Percentiles rank a stretch among this genome's conserved stretches.
Evolutionary conservation across 495 filamentous ascomycete genomes (phyloP).

Genomic region (Penicillium nucicola): DNA sequence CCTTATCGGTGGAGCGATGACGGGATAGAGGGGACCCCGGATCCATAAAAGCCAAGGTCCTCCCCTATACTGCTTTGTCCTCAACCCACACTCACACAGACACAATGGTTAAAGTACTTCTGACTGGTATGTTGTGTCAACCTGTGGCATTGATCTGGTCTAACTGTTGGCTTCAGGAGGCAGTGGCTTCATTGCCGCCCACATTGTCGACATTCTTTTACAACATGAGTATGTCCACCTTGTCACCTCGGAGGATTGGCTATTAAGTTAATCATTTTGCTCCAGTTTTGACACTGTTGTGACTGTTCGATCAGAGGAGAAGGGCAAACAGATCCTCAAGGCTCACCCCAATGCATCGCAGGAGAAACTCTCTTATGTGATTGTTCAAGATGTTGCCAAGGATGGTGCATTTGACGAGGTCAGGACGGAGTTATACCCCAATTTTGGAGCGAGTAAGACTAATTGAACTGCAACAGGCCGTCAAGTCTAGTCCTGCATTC

Average conservation of each 20-base stretch:
- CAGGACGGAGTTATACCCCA: neutral
- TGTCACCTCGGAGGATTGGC: neutral
- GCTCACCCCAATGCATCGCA: slow-evolving; percentile 58
- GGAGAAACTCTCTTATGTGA: slow-evolving; percentile 67
- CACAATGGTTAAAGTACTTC: slow-evolving; percentile 41
- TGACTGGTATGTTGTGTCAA: slow-evolving; percentile 31
- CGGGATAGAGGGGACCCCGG: slow-evolving; percentile 22
- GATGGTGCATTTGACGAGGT: slow-evolving; percentile 75
- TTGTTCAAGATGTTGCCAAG: slow-evolving; percentile 80
- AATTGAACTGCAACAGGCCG: slow-evolving; percentile 36
- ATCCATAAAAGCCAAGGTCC: slow-evolving; percentile 18
- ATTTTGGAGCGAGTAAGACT: neutral
- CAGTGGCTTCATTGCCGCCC: slow-evolving; percentile 73
- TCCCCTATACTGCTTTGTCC: neutral
- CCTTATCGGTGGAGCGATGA: slow-evolving; percentile 21
- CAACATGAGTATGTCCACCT: slow-evolving; percentile 44
- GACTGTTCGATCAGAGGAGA: slow-evolving; percentile 77
- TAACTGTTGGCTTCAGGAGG: slow-evolving; percentile 43
- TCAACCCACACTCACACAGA: neutral
- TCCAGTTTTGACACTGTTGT: slow-evolving; percentile 69
- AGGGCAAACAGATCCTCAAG: slow-evolving; percentile 70
- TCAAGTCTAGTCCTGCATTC: slow-evolving; percentile 68
- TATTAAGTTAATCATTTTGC: neutral
- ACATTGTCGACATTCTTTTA: slow-evolving; percentile 74
- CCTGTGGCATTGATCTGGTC: neutral